These are phyloP conservation scores for Coemansia sp. DNA, from an alignment of 192 early-diverging fungal genomes.

Conservation along the genomic window DNA sequence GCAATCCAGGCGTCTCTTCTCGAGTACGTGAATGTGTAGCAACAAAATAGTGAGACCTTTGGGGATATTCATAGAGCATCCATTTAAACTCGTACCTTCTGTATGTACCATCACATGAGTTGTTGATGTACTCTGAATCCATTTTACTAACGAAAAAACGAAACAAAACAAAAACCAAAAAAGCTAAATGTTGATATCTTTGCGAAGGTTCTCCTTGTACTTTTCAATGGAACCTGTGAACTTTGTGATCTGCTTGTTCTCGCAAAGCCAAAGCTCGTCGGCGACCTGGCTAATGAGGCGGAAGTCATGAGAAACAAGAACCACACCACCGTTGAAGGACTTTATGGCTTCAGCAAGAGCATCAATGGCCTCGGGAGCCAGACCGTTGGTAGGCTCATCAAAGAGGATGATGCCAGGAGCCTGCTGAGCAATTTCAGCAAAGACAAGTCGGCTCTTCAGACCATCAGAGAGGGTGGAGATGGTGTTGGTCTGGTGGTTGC, in stretches of 20 bases:
- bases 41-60: no score
- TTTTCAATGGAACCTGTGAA: conserved; percentile 81
- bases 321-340: conserved; percentile 91
- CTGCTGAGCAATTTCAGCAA: conserved; percentile 70
- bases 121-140: neutral
- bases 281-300: conserved; percentile 96
- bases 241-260: conserved; percentile 72
- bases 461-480: conserved; percentile 93
- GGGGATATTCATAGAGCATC: no score
- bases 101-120: no score
- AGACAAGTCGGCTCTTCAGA: conserved; percentile 87
- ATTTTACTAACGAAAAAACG: neutral
- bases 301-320: conserved; percentile 99
- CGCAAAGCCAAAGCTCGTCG: conserved; percentile 92
- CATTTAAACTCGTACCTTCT: no score
- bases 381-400: conserved; percentile 95
- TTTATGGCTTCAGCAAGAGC: conserved; percentile 96
- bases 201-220: conserved; percentile 91
- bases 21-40: no score
- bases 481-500: conserved; percentile 87
- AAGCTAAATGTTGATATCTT: conserved; percentile 63
- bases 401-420: conserved; percentile 87
- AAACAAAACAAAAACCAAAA: conserved; percentile 9
- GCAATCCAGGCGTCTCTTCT: no score
- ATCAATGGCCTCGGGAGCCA: conserved; percentile 93